Percentiles rank a stretch among this genome's conserved stretches.
These are phyloP conservation scores for Naganishia cerealis DNA, from an alignment of 1,284 basidiomycete genomes.

Conservation along the genomic window DNA sequence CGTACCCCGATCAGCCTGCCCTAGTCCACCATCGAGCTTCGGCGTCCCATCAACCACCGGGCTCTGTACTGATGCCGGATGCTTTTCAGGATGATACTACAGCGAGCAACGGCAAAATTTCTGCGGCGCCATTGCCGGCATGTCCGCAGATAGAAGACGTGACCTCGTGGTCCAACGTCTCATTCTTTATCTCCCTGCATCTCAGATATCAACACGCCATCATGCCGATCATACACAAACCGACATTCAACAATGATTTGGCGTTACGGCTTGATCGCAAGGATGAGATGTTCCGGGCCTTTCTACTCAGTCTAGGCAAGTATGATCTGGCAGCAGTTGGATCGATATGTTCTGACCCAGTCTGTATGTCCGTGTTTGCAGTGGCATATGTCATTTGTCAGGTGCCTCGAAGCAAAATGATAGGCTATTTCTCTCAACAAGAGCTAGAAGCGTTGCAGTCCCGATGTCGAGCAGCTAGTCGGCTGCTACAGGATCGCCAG, in stretches of 20 bases:
- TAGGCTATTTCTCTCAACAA: conserved; percentile 50
- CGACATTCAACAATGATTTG: conserved; percentile 50
- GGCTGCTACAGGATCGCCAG: conserved; percentile 45
- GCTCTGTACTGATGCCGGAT: neutral
- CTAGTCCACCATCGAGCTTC: conserved; percentile 3
- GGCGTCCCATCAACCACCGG: neutral
- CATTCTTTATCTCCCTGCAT: conserved; percentile 52
- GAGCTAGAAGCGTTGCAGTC: conserved; percentile 50
- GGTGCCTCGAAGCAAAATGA: conserved; percentile 48
- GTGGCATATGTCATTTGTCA: conserved; percentile 54
- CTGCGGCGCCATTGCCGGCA: conserved; percentile 6
- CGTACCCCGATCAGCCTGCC: neutral
- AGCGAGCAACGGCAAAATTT: conserved; percentile 2
- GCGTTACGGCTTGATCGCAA: conserved; percentile 48
- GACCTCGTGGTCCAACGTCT: conserved; percentile 50
- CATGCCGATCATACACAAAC: conserved; percentile 52
- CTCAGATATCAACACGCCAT: conserved; percentile 51
- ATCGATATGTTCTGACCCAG: neutral
- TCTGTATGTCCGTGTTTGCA: conserved; percentile 16
- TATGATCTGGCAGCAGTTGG: neutral
- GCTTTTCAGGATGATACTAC: neutral
- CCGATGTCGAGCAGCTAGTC: conserved; percentile 49
- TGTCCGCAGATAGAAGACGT: conserved; percentile 49
- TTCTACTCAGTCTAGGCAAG: conserved; percentile 50
- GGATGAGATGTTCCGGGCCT: conserved; percentile 51